A percentile compares a stretch with the other conserved stretches of the same genome.
phyloP scores from a whole-genome alignment of 129 eudicot species.

The carrot (Daucus carota) region DH1_v3.0 NC_030381.2:29438001-29438500 shows the following conservation, averaged over 20 bases:
- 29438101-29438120: too few relatives aligned
- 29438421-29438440: not conserved
- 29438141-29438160: not conserved
- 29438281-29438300: conserved; percentile 59
- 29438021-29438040: too few relatives aligned
- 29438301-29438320: conserved; percentile 68
- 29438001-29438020: too few relatives aligned
- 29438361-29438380: not conserved
- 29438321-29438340: too few relatives aligned
- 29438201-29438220: conserved; percentile 42
- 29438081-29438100: too few relatives aligned
- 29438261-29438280: conserved; percentile 72
- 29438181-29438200: not conserved
- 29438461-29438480: not conserved
- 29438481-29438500: too few relatives aligned
- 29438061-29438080: too few relatives aligned
- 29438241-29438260: conserved; percentile 83
- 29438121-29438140: not conserved
- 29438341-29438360: too few relatives aligned
- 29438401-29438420: not conserved
- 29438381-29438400: too few relatives aligned
- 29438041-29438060: too few relatives aligned
- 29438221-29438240: conserved; percentile 65
- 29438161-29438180: conserved; percentile 5
- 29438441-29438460: not conserved